Percentiles rank a stretch among this genome's conserved stretches.
Evolutionary conservation across 805 yeast genomes (phyloP).

Genomic region (Clavispora phyllophila): DNA sequence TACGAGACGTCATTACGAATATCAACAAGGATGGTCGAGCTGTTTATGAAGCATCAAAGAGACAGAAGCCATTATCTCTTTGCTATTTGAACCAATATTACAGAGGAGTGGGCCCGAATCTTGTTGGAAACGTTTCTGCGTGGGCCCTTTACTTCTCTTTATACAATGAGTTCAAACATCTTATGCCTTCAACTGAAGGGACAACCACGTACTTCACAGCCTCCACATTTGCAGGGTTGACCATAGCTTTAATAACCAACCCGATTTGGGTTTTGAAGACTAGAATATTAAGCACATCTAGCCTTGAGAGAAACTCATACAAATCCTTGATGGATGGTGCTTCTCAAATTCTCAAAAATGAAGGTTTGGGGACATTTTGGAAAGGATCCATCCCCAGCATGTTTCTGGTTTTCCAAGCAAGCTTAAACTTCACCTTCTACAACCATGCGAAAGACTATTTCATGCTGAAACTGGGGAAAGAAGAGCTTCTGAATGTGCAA

Average conservation of each 20-base stretch:
- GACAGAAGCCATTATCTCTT: slow-evolving; percentile 2
- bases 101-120: slow-evolving; percentile 75
- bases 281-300: slow-evolving; percentile 62
- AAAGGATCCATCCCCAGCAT: slow-evolving; percentile 71
- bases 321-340: slow-evolving; percentile 54
- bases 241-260: slow-evolving; percentile 75
- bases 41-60: neutral
- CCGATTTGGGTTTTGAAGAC: slow-evolving; percentile 97
- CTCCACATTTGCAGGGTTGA: slow-evolving; percentile 57
- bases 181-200: slow-evolving; percentile 11
- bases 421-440: slow-evolving; percentile 80
- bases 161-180: slow-evolving; percentile 56
- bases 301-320: slow-evolving; percentile 47
- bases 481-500: slow-evolving; percentile 44
- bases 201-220: slow-evolving; percentile 30
- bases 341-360: slow-evolving; percentile 39
- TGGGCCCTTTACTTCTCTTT: slow-evolving; percentile 87
- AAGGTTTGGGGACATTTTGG: slow-evolving; percentile 64
- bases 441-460: slow-evolving; percentile 59
- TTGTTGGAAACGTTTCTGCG: slow-evolving; percentile 77
- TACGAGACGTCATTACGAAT: slow-evolving; percentile 17
- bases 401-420: slow-evolving; percentile 83
- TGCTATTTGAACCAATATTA: slow-evolving; percentile 34
- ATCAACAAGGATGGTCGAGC: neutral
- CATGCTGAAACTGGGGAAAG: slow-evolving; percentile 6